Conservation (phyloP, 495 filamentous ascomycete species). For the Cercophora scortea region DNA sequence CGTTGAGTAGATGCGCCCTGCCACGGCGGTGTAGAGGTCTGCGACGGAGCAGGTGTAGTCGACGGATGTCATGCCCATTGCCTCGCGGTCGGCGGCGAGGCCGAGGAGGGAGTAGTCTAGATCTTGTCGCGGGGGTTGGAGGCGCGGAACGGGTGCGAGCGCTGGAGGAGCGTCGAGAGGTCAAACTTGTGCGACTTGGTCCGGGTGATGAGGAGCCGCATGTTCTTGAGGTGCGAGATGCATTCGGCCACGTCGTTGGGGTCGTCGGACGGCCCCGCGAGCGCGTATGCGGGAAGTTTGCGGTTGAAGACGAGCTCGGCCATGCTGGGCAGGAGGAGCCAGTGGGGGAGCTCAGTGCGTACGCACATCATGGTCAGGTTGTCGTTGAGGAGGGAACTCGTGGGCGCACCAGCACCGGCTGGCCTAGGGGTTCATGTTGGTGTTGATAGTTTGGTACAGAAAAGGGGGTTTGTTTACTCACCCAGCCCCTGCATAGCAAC, state of each 20-base stretch:
- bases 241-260: not conserved
- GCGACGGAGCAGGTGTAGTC: too few species aligned
- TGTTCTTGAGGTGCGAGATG: not conserved
- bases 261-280: not conserved
- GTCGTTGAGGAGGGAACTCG: slow-evolving; percentile 4
- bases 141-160: not conserved
- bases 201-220: not conserved
- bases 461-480: too few species aligned
- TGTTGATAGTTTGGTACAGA: too few species aligned
- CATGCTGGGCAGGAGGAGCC: not conserved
- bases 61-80: too few species aligned
- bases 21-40: slow-evolving; percentile 1
- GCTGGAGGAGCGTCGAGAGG: not conserved
- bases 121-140: slow-evolving; percentile 5
- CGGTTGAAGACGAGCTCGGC: not conserved
- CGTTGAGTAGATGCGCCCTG: not conserved
- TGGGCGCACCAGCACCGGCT: slow-evolving; percentile 8
- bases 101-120: slow-evolving; percentile 5
- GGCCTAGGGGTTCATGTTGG: not conserved
- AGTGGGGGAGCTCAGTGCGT: not conserved
- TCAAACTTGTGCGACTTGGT: not conserved
- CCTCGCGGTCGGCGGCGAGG: too few species aligned
- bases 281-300: not conserved
- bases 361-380: slow-evolving; percentile 5
- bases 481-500: not conserved